Percentiles rank a stretch among this genome's conserved stretches.
Conservation (phyloP, 805 yeast genomes). For the Yarrowia yakushimensis region DNA sequence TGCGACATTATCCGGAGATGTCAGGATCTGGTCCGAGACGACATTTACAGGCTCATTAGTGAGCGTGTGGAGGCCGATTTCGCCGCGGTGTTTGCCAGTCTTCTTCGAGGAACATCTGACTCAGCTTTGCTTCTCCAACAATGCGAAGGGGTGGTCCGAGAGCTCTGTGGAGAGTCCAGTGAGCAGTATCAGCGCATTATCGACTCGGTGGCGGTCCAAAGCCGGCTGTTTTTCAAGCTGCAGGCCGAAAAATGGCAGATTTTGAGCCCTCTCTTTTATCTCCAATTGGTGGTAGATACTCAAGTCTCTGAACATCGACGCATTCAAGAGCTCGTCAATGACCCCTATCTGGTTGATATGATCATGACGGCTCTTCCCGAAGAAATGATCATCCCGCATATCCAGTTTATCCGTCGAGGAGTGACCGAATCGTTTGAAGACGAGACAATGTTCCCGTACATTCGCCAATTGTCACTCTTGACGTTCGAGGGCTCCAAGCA, state of each 20-base stretch:
- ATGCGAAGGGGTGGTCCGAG: neutral
- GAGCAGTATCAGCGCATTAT: neutral
- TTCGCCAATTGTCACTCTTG: neutral
- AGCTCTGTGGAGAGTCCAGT: constrained; percentile 12
- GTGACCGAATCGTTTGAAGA: constrained; percentile 1
- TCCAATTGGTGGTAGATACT: neutral
- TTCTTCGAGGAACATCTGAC: neutral
- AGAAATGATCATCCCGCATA: constrained; percentile 5
- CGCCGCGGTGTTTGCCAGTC: neutral
- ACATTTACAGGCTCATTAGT: neutral
- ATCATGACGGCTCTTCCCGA: neutral
- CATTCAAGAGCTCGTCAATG: neutral
- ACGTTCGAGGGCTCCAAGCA: neutral
- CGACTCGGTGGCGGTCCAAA: neutral
- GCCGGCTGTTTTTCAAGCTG: neutral
- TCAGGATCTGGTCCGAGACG: neutral
- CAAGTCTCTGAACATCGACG: neutral
- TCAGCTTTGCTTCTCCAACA: neutral
- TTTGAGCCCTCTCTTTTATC: neutral
- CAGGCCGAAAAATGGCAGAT: constrained; percentile 18
- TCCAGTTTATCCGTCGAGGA: neutral
- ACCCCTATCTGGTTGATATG: neutral
- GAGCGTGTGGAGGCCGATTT: neutral
- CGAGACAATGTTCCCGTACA: neutral
- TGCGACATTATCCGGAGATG: constrained; percentile 1